Conservation (phyloP, 2,329 filamentous ascomycete genomes). For the Cryphonectria carpinicola region DNA sequence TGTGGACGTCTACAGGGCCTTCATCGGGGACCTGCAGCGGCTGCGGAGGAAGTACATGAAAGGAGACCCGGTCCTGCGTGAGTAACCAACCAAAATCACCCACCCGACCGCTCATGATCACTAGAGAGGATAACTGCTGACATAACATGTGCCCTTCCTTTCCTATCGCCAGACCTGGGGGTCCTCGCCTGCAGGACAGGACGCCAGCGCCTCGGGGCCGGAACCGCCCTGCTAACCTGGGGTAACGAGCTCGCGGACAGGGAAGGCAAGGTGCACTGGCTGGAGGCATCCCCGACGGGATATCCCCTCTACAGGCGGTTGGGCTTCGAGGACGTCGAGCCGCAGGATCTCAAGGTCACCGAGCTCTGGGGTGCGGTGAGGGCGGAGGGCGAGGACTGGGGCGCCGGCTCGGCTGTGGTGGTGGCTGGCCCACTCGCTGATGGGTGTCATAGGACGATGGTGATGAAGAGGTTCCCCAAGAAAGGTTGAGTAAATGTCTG, state of each 20-base stretch:
- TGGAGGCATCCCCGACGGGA: slow-evolving; percentile 37
- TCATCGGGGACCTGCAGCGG: slow-evolving; percentile 34
- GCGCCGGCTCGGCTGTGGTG: slow-evolving; percentile 31
- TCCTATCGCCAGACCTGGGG: slow-evolving; percentile 26
- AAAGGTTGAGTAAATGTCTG: background rate
- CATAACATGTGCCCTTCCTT: background rate
- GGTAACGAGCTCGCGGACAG: slow-evolving; percentile 36
- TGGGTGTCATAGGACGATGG: slow-evolving; percentile 32
- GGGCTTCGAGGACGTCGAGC: slow-evolving; percentile 35
- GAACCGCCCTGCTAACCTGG: slow-evolving; percentile 34
- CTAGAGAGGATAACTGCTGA: background rate
- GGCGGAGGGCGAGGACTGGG: slow-evolving; percentile 34
- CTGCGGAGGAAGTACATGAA: slow-evolving; percentile 29
- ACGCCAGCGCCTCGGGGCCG: slow-evolving; percentile 35
- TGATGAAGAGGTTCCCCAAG: slow-evolving; percentile 35
- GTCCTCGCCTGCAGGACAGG: slow-evolving; percentile 33
- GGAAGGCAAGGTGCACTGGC: slow-evolving; percentile 32
- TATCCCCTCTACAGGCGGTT: slow-evolving; percentile 36
- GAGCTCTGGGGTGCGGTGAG: slow-evolving; percentile 20
- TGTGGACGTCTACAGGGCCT: slow-evolving; percentile 32
- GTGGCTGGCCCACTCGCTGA: slow-evolving; percentile 31
- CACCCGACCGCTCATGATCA: too few species aligned
- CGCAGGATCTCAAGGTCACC: slow-evolving; percentile 31
- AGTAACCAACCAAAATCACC: slow-evolving; percentile 19
- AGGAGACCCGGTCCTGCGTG: slow-evolving; percentile 35